Evolutionary conservation across 2,329 filamentous ascomycete species (phyloP).

Genomic region (Drechmeria coniospora): DNA sequence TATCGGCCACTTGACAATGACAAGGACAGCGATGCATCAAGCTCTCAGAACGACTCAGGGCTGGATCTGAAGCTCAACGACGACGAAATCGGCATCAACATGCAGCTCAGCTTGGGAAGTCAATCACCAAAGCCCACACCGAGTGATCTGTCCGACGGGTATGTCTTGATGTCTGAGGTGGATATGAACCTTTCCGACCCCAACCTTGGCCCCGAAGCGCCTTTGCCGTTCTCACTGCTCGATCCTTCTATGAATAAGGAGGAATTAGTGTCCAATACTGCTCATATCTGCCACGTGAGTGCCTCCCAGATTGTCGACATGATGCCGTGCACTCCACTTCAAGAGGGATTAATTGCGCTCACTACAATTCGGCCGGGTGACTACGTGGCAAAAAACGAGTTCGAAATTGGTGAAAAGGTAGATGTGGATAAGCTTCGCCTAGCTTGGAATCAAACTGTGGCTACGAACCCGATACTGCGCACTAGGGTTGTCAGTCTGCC

Average conservation of each 20-base stretch:
- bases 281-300: conserved; percentile 5
- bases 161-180: neutral
- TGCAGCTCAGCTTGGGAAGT: too few species aligned
- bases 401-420: conserved; percentile 4
- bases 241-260: neutral
- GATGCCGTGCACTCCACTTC: conserved; percentile 9
- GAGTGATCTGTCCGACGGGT: neutral
- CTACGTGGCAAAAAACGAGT: conserved; percentile 7
- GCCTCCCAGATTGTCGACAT: conserved; percentile 6
- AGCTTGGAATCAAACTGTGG: conserved; percentile 7
- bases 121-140: too few species aligned
- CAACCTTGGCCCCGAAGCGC: too few species aligned
- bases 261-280: conserved; percentile 2
- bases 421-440: conserved; percentile 3
- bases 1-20: too few species aligned
- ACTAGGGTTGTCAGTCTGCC: conserved; percentile 6
- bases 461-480: conserved; percentile 4
- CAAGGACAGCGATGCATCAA: too few species aligned
- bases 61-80: too few species aligned
- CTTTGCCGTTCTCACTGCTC: conserved; percentile 1
- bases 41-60: too few species aligned
- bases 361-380: conserved; percentile 4
- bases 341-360: conserved; percentile 8
- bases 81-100: too few species aligned
- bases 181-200: neutral